A percentile compares a stretch with the other conserved stretches of the same genome.
Conservation (phyloP, 2,329 filamentous ascomycete species). For the Phialocephala subalpina region DNA sequence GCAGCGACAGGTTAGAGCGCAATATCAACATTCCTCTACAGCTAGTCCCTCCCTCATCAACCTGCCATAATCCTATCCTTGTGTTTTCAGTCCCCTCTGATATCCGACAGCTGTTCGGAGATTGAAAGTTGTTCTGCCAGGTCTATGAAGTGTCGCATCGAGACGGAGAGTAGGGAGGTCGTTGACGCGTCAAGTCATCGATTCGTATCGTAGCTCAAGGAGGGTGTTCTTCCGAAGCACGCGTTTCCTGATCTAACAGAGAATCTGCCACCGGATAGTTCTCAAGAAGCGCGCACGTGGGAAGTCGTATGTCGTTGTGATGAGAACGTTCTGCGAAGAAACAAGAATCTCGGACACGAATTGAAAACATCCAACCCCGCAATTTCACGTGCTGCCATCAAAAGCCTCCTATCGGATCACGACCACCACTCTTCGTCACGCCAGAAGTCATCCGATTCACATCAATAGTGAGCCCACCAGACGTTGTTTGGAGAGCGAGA, state of each 20-base stretch:
- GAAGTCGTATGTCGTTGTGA: neutral
- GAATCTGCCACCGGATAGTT: neutral
- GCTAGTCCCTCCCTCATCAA: neutral
- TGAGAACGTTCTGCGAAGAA: neutral
- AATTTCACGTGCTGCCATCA: neutral
- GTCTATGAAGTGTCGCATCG: neutral
- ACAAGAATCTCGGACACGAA: neutral
- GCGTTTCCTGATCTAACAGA: neutral
- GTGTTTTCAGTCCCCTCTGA: neutral
- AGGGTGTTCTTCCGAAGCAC: neutral
- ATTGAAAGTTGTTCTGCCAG: neutral
- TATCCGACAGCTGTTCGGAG: neutral
- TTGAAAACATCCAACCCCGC: neutral
- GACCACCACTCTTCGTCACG: neutral
- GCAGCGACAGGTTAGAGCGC: neutral
- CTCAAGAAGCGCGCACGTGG: constrained; percentile 1
- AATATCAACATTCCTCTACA: neutral
- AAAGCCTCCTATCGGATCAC: neutral
- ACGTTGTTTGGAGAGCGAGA: neutral
- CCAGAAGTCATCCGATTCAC: neutral
- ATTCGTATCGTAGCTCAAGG: neutral
- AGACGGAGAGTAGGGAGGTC: neutral
- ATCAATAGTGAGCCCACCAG: neutral
- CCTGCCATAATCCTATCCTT: neutral
- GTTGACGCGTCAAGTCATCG: neutral